Conservation (phyloP, 1,284 basidiomycete species). For the Afroboletus lepidellus region DNA sequence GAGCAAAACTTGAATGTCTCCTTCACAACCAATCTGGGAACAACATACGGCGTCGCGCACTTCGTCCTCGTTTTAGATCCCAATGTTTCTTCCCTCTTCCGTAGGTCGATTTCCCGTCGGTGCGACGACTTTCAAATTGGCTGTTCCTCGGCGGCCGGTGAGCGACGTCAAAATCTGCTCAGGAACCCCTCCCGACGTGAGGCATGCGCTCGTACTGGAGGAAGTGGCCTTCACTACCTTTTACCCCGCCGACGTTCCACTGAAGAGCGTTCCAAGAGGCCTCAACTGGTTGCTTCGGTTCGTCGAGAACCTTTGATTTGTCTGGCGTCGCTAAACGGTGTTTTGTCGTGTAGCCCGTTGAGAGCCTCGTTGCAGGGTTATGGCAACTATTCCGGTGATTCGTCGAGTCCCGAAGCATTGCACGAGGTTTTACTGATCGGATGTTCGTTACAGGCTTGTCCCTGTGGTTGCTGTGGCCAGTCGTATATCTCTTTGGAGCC, state of each 20-base stretch:
- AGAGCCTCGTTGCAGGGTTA: conserved; percentile 45
- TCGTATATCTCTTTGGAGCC: conserved; percentile 49
- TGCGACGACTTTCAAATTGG: conserved; percentile 49
- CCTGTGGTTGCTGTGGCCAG: conserved; percentile 47
- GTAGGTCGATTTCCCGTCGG: conserved; percentile 52
- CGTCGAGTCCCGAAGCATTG: not conserved
- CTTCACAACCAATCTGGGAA: too few species aligned
- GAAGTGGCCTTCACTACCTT: conserved; percentile 60
- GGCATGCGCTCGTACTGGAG: conserved; percentile 47
- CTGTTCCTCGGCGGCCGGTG: conserved; percentile 40
- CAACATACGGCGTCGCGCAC: too few species aligned
- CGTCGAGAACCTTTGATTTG: conserved; percentile 14
- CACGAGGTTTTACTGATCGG: not conserved
- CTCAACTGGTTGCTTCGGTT: conserved; percentile 55
- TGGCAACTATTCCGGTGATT: conserved; percentile 40
- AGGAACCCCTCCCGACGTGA: conserved; percentile 19
- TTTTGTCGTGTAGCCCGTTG: conserved; percentile 38
- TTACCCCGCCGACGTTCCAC: conserved; percentile 48
- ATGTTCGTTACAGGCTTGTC: conserved; percentile 32
- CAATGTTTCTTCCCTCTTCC: conserved; percentile 42
- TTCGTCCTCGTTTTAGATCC: not conserved
- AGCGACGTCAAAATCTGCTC: conserved; percentile 40
- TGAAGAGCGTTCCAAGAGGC: conserved; percentile 36
- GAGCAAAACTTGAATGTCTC: not conserved
- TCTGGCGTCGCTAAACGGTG: not conserved